Conservation (phyloP, 2,329 filamentous ascomycete species). For the Phialophora expanda region DNA sequence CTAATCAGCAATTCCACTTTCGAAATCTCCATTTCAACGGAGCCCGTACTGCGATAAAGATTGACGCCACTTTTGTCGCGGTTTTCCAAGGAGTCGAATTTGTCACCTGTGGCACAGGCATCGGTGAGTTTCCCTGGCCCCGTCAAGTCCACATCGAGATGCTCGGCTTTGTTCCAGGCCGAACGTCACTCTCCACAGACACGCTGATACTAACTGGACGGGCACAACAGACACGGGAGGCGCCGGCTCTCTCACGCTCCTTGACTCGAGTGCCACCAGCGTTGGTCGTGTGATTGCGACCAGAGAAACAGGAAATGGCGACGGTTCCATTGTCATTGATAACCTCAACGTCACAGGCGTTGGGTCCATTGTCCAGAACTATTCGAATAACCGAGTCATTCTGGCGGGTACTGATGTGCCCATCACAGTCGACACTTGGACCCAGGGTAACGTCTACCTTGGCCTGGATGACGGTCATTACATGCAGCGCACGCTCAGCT, state of each 20-base stretch:
- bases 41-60: conserved; percentile 3
- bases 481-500: conserved; percentile 4
- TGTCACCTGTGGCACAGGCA: not conserved
- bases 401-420: not conserved
- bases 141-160: too few species aligned
- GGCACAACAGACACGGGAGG: not conserved
- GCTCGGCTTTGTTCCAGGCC: too few species aligned
- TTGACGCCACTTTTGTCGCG: not conserved
- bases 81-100: not conserved
- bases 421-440: not conserved
- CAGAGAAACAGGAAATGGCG: not conserved
- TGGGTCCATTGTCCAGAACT: not conserved
- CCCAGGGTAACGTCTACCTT: not conserved
- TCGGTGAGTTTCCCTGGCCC: not conserved
- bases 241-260: conserved; percentile 1
- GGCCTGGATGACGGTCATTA: not conserved
- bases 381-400: not conserved
- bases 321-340: not conserved
- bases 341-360: not conserved
- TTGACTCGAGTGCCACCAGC: not conserved
- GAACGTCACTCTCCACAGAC: too few species aligned
- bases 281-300: not conserved
- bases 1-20: conserved; percentile 8
- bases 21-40: conserved; percentile 1
- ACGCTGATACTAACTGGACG: too few species aligned